Evolutionary conservation across 1,284 basidiomycete genomes (phyloP).

Genomic region (Cryptococcus sp.): DNA sequence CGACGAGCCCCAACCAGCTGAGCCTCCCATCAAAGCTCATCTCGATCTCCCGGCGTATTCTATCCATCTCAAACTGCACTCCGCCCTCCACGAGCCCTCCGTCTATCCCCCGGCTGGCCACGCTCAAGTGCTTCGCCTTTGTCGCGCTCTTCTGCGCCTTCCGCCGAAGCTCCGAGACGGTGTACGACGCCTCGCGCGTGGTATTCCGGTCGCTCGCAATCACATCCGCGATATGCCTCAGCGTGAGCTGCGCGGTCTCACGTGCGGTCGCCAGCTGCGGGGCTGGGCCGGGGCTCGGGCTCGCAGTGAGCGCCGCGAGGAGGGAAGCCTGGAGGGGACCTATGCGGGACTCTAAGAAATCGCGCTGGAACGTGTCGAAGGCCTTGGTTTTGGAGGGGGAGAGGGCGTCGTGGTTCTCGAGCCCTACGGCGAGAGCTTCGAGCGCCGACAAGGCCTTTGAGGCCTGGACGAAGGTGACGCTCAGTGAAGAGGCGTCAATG

Average conservation of each 20-base stretch:
- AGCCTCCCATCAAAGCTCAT: constrained; percentile 56
- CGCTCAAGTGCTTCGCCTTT: constrained; percentile 32
- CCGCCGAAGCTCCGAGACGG: constrained; percentile 18
- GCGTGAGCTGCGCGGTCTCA: constrained; percentile 17
- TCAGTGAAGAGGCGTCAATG: not conserved
- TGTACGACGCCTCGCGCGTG: constrained; percentile 14
- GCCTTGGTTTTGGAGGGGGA: constrained; percentile 15
- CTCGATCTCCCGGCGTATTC: constrained; percentile 56
- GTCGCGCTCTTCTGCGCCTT: constrained; percentile 22
- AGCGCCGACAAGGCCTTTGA: constrained; percentile 34
- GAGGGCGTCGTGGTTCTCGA: constrained; percentile 13
- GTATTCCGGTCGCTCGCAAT: constrained; percentile 27
- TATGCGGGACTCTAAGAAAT: constrained; percentile 38
- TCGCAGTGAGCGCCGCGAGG: constrained; percentile 3
- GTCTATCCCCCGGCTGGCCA: constrained; percentile 32
- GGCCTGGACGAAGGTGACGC: constrained; percentile 30
- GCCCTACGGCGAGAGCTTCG: constrained; percentile 28
- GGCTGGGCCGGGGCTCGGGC: not conserved
- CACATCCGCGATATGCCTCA: constrained; percentile 24
- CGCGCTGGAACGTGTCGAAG: constrained; percentile 37
- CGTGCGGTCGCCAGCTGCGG: constrained; percentile 25
- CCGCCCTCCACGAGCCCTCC: constrained; percentile 54
- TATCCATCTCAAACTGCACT: constrained; percentile 53
- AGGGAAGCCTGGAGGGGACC: constrained; percentile 29
- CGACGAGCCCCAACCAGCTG: constrained; percentile 65